Evolutionary conservation across 169 alveolate species (phyloP).

Genomic region (Eimeria praecox): DNA sequence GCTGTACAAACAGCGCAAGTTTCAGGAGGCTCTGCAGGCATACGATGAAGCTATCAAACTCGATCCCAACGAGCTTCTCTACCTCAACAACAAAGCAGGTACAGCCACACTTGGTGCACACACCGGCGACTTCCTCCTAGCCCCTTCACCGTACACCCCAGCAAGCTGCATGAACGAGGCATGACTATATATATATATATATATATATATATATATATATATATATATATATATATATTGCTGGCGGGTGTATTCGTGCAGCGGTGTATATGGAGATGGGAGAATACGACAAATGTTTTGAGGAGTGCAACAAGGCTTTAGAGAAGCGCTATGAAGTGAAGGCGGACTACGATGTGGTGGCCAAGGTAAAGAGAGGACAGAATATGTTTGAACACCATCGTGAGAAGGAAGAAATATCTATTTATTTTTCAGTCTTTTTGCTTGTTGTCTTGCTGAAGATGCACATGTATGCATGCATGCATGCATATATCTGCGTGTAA

Average conservation of each 20-base stretch:
- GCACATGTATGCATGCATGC: no score
- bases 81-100: slow-evolving; percentile 94
- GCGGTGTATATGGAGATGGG: slow-evolving; percentile 98
- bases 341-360: slow-evolving; percentile 93
- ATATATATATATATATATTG: no score
- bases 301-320: slow-evolving; percentile 95
- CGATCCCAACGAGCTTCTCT: slow-evolving; percentile 93
- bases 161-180: neutral
- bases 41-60: slow-evolving; percentile 96
- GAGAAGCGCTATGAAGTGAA: slow-evolving; percentile 95
- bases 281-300: slow-evolving; percentile 95
- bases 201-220: no score
- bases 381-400: no score
- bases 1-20: slow-evolving; percentile 93
- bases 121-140: no score
- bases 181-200: no score
- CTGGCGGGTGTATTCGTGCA: neutral
- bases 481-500: slow-evolving; percentile 45
- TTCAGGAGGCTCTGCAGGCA: slow-evolving; percentile 95
- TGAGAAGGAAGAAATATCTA: neutral
- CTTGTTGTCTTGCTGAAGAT: no score
- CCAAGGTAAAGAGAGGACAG: slow-evolving; percentile 85
- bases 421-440: no score
- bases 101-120: neutral
- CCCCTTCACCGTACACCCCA: neutral